These are phyloP conservation scores for Puccinia polysora DNA, from an alignment of 1,284 basidiomycete genomes.

Conservation along the genomic window DNA sequence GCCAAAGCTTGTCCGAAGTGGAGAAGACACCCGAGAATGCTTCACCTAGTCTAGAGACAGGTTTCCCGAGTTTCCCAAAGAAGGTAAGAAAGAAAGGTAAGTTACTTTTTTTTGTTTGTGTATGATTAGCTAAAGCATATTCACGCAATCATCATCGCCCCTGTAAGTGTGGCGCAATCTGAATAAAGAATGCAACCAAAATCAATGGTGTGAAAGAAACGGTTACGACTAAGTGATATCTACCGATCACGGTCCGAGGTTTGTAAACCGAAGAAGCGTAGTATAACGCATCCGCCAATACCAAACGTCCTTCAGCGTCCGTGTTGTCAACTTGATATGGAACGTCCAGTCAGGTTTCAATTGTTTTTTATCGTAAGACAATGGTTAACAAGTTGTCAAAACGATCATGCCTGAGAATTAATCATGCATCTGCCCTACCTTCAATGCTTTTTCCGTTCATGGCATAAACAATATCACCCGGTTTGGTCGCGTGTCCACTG, in stretches of 20 bases:
- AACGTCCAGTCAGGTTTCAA: no score
- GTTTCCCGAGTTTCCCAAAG: no score
- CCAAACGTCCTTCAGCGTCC: constrained; percentile 77
- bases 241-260: constrained; percentile 76
- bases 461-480: constrained; percentile 63
- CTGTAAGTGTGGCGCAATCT: constrained; percentile 68
- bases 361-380: no score
- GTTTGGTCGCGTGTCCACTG: constrained; percentile 74
- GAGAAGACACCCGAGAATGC: constrained; percentile 69
- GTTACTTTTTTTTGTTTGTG: not conserved
- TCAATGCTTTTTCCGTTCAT: constrained; percentile 85
- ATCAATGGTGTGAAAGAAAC: not conserved
- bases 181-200: not conserved
- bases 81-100: not conserved
- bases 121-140: not conserved
- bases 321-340: constrained; percentile 38
- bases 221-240: not conserved
- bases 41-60: constrained; percentile 62
- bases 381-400: no score
- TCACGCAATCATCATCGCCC: constrained; percentile 50
- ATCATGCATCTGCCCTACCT: no score
- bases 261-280: constrained; percentile 74
- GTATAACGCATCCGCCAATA: constrained; percentile 72
- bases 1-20: constrained; percentile 57
- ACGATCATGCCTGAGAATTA: constrained; percentile 65